These are phyloP conservation scores for Saitozyma podzolica DNA, from an alignment of 768 basidiomycete genomes.

Conservation along the genomic window DNA sequence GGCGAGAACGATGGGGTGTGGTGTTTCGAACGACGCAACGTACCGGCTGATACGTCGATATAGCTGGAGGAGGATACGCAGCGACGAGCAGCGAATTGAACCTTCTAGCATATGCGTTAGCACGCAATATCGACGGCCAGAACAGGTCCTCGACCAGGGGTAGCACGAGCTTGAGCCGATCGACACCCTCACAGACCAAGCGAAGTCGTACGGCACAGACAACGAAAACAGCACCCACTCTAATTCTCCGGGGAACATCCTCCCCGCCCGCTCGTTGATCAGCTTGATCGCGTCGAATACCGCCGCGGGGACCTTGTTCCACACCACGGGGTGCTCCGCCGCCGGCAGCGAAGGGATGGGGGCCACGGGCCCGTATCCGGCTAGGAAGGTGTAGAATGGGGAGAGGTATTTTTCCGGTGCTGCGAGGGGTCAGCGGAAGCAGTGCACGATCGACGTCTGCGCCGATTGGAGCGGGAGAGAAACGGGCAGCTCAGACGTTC, in stretches of 20 bases:
- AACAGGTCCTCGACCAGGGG: background rate
- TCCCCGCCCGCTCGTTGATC: constrained; percentile 39
- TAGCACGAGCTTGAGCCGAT: too few species aligned
- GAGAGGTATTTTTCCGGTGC: constrained; percentile 33
- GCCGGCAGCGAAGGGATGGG: constrained; percentile 26
- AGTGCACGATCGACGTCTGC: background rate
- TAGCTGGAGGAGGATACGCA: constrained; percentile 27
- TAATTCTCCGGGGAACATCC: constrained; percentile 36
- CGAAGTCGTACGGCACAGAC: background rate
- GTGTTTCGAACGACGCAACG: background rate
- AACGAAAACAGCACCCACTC: constrained; percentile 30
- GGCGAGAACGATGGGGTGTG: too few species aligned
- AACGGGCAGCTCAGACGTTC: background rate
- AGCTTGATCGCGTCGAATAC: constrained; percentile 25
- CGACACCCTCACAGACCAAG: too few species aligned
- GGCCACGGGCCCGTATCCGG: constrained; percentile 6
- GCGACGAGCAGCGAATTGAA: constrained; percentile 43
- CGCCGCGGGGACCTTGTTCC: too few species aligned
- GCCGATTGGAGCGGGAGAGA: too few species aligned
- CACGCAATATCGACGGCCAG: background rate
- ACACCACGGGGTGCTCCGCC: constrained; percentile 14
- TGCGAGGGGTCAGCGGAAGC: constrained; percentile 6
- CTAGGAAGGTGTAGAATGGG: constrained; percentile 39
- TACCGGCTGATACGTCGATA: constrained; percentile 23
- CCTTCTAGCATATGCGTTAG: constrained; percentile 25